Conservation (phyloP, 2,329 filamentous ascomycete species). For the Diaporthe eres region DNA sequence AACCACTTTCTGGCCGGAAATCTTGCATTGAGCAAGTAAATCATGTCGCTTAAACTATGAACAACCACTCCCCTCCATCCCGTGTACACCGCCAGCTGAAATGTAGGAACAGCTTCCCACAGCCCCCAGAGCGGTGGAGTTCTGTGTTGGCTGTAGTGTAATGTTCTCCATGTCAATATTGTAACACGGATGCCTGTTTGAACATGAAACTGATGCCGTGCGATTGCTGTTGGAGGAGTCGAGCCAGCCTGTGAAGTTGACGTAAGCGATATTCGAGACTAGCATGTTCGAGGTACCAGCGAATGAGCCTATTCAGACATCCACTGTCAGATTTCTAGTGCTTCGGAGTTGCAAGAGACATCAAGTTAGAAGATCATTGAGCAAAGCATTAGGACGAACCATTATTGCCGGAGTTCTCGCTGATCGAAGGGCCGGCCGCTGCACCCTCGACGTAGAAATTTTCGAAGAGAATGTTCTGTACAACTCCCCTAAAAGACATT, state of each 20-base stretch:
- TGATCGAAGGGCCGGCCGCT: constrained; percentile 58
- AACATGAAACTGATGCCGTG: constrained; percentile 62
- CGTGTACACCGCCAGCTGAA: constrained; percentile 47
- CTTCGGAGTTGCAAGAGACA: background rate
- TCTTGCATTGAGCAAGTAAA: no score
- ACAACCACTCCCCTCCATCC: constrained; percentile 49
- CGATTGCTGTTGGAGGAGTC: constrained; percentile 48
- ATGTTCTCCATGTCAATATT: constrained; percentile 57
- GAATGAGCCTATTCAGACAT: constrained; percentile 44
- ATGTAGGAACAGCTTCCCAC: constrained; percentile 49
- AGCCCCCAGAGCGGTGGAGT: constrained; percentile 44
- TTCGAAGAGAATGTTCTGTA: constrained; percentile 64
- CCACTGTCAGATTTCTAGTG: background rate
- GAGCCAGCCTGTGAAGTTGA: constrained; percentile 65
- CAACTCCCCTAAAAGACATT: constrained; percentile 55
- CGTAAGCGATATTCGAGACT: constrained; percentile 63
- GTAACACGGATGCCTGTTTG: constrained; percentile 63
- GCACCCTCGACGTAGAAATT: constrained; percentile 66
- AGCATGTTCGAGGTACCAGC: constrained; percentile 65
- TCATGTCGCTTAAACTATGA: constrained; percentile 5
- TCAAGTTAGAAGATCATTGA: no score
- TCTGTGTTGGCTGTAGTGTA: constrained; percentile 43
- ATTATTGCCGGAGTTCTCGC: constrained; percentile 64
- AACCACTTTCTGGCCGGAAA: no score
- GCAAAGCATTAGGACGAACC: constrained; percentile 32